phyloP scores from a whole-genome alignment of 164 flowering plant genomes.

The Chimonanthus praecox region DNA sequence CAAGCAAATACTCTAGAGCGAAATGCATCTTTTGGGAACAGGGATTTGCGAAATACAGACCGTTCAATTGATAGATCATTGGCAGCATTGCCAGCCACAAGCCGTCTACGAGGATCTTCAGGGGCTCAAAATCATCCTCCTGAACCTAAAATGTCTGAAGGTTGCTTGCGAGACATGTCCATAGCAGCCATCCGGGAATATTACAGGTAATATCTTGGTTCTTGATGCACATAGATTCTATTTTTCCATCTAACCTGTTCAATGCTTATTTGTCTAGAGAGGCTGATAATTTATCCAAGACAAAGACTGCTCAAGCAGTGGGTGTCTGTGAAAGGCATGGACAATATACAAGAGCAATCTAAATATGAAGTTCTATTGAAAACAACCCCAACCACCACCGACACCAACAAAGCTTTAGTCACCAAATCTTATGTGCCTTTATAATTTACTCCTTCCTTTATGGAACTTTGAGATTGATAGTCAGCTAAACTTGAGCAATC shows the following conservation, averaged over 20 bases:
- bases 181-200: slow-evolving; percentile 69
- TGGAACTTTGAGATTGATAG: no score
- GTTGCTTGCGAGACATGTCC: slow-evolving; percentile 58
- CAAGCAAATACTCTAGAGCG: slow-evolving; percentile 48
- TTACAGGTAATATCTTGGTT: slow-evolving; percentile 60
- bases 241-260: not conserved
- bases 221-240: not conserved
- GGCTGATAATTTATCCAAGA: no score
- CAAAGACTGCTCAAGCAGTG: no score
- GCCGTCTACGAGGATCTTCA: slow-evolving; percentile 25
- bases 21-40: slow-evolving; percentile 28
- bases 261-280: not conserved
- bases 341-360: no score
- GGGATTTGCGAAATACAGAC: slow-evolving; percentile 42
- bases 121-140: slow-evolving; percentile 25
- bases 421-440: no score
- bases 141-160: slow-evolving; percentile 53
- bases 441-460: no score
- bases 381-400: no score
- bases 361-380: no score
- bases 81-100: slow-evolving; percentile 31
- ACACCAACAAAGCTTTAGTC: no score
- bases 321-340: no score
- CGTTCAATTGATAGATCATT: slow-evolving; percentile 45
- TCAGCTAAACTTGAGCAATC: no score